phyloP scores from a whole-genome alignment of 768 basidiomycete species.

The Astraeus odoratus region DNA sequence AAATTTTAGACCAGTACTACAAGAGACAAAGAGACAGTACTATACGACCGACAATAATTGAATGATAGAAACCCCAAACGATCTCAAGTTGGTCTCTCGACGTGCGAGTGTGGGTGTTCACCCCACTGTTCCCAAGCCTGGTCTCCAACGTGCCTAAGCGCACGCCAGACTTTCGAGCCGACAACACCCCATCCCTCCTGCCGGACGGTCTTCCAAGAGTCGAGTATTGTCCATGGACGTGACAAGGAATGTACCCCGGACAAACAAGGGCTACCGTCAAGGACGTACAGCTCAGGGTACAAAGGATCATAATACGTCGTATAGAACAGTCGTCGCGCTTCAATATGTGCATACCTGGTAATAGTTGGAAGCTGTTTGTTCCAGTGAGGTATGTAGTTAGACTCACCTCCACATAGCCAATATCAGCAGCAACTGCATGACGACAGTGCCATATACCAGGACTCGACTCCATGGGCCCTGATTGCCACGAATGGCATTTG shows the following conservation, averaged over 20 bases:
- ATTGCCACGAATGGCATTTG: constrained; percentile 11
- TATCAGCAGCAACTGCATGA: constrained; percentile 41
- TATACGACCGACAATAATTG: not conserved
- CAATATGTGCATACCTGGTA: constrained; percentile 35
- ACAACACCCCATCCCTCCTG: constrained; percentile 37
- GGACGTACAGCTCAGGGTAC: constrained; percentile 60
- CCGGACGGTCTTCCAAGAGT: constrained; percentile 32
- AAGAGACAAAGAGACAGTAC: too few species aligned
- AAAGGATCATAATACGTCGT: constrained; percentile 76
- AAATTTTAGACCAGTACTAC: too few species aligned
- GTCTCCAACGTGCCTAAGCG: constrained; percentile 31
- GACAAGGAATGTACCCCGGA: constrained; percentile 28
- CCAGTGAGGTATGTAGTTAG: not conserved
- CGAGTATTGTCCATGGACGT: constrained; percentile 32
- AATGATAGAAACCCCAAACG: constrained; percentile 10
- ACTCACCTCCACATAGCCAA: constrained; percentile 55
- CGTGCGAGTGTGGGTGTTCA: constrained; percentile 15
- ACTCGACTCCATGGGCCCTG: constrained; percentile 19
- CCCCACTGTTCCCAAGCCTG: constrained; percentile 42
- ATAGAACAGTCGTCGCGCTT: constrained; percentile 53
- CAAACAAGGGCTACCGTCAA: constrained; percentile 27
- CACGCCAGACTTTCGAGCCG: constrained; percentile 32
- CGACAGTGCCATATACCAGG: constrained; percentile 30
- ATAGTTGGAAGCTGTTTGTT: constrained; percentile 3
- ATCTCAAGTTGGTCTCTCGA: constrained; percentile 15